These are phyloP conservation scores for Actinomortierella ambigua DNA, from an alignment of 371 early-diverging fungal genomes.

Conservation along the genomic window DNA sequence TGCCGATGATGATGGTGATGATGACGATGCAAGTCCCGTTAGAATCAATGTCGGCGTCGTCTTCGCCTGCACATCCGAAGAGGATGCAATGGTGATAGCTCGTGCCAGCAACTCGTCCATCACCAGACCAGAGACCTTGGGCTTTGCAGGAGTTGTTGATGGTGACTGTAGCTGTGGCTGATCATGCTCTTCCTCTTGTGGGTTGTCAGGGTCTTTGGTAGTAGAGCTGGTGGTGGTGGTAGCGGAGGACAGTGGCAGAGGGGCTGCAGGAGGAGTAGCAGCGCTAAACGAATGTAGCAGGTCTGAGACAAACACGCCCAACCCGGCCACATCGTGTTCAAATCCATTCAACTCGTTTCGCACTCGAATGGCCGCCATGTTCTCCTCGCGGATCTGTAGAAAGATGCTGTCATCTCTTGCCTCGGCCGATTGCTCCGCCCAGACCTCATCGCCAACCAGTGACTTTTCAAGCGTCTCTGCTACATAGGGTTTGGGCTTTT, in stretches of 20 bases:
- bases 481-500: constrained; percentile 29
- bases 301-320: constrained; percentile 36
- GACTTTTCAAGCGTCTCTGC: constrained; percentile 31
- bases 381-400: constrained; percentile 30
- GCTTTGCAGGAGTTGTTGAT: not conserved
- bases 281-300: constrained; percentile 16
- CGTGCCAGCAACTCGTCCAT: constrained; percentile 33
- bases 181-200: no score
- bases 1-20: no score
- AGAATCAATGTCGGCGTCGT: no score
- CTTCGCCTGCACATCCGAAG: not conserved
- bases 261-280: not conserved
- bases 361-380: constrained; percentile 42
- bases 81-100: constrained; percentile 22
- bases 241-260: not conserved
- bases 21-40: no score
- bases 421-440: constrained; percentile 23
- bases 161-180: not conserved
- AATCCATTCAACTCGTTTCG: constrained; percentile 32
- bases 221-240: not conserved
- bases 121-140: constrained; percentile 24
- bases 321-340: constrained; percentile 15
- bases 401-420: constrained; percentile 25
- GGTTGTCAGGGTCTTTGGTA: not conserved
- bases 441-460: constrained; percentile 26